A percentile compares a stretch with the other conserved stretches of the same genome.
Conservation (phyloP, 208 protist genomes). For the Leptomonas pyrrhocoris region DNA sequence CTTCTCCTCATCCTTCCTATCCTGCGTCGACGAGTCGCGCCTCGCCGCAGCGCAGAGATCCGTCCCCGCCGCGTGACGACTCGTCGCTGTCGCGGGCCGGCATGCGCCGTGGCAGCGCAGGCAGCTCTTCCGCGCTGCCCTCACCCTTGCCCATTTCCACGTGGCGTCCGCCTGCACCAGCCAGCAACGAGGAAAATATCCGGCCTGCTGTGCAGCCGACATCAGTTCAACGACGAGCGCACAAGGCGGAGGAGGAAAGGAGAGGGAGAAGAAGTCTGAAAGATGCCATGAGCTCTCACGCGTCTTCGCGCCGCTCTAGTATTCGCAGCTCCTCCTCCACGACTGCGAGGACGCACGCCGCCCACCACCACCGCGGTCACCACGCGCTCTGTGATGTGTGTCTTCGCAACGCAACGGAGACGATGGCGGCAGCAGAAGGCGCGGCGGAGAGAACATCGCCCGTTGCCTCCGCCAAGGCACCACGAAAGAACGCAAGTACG, state of each 20-base stretch:
- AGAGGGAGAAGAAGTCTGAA: background rate
- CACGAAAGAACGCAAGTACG: background rate
- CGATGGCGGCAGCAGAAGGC: constrained; percentile 7
- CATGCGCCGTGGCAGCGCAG: background rate
- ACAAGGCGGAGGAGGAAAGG: background rate
- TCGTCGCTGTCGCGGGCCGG: background rate
- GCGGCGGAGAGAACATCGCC: background rate
- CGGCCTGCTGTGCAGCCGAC: background rate
- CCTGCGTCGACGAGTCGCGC: background rate
- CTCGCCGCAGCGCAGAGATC: background rate
- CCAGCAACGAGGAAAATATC: background rate
- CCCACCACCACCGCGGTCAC: background rate
- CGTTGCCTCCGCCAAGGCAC: background rate
- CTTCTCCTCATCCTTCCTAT: background rate
- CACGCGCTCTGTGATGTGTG: constrained; percentile 12
- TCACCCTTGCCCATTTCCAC: background rate
- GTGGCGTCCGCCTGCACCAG: background rate
- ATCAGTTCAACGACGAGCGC: too few relatives aligned
- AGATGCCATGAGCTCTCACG: background rate
- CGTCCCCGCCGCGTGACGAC: background rate
- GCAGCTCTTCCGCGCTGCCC: background rate
- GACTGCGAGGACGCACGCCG: background rate
- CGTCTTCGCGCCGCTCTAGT: background rate
- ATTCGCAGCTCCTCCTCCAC: background rate
- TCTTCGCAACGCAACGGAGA: background rate